Percentiles rank a stretch among this genome's conserved stretches.
phyloP scores from a whole-genome alignment of 2,329 filamentous ascomycete genomes.

The Malbranchea zuffiana region DNA sequence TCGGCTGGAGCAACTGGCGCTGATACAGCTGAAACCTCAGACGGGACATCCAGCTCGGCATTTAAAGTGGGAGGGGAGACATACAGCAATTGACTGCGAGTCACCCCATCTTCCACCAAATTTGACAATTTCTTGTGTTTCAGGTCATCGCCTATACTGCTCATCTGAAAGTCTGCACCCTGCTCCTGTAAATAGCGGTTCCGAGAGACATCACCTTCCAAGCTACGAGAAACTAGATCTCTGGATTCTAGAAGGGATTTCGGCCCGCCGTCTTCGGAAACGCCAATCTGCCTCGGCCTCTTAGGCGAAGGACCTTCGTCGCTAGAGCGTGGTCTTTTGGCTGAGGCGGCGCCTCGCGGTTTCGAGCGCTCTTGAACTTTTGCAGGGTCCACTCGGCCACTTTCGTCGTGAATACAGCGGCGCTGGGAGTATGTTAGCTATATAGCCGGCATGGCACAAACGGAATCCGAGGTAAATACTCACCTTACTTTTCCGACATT shows the following conservation, averaged over 20 bases:
- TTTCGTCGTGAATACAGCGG: slow-evolving; percentile 56
- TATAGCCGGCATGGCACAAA: slow-evolving; percentile 16
- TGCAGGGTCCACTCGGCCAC: slow-evolving; percentile 52
- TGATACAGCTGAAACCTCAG: slow-evolving; percentile 15
- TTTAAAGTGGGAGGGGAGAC: slow-evolving; percentile 31
- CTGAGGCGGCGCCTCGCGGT: slow-evolving; percentile 46
- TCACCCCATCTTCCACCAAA: slow-evolving; percentile 14
- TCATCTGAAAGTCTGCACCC: too few species aligned
- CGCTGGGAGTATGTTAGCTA: slow-evolving; percentile 37
- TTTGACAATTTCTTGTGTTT: neutral
- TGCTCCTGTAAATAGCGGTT: too few species aligned
- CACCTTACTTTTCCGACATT: slow-evolving; percentile 58
- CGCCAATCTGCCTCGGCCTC: slow-evolving; percentile 29
- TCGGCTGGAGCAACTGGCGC: slow-evolving; percentile 22
- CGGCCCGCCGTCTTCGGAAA: too few species aligned
- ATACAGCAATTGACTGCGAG: slow-evolving; percentile 23
- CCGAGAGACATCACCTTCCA: too few species aligned
- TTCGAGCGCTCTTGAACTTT: slow-evolving; percentile 53
- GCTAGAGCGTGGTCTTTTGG: slow-evolving; percentile 42
- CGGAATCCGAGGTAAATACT: slow-evolving; percentile 18
- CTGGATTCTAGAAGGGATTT: too few species aligned
- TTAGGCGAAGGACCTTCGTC: slow-evolving; percentile 27
- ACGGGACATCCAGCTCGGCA: slow-evolving; percentile 23
- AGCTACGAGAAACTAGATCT: too few species aligned
- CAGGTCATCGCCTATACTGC: too few species aligned